Evolutionary conservation across 2,329 filamentous ascomycete genomes (phyloP), one percentile per base, ranked within the genome.

Genomic region (Aspergillus tubingensis): DNA sequence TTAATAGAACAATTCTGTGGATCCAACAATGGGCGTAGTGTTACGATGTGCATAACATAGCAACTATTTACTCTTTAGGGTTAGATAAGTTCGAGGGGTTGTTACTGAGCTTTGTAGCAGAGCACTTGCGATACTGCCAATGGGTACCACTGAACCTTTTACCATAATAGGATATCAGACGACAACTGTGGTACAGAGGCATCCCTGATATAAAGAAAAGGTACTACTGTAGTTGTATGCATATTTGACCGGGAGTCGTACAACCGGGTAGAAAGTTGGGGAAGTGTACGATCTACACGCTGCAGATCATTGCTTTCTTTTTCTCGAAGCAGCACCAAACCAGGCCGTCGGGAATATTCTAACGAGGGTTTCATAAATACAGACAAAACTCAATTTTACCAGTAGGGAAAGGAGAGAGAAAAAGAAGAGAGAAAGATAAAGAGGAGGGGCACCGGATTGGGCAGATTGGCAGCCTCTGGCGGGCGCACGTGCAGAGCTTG

Each of bases 401-500:
- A 44, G 19, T 5, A 23, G 17, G 11, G 19, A 43, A 43, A 8
- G 39, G 3, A 25, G 23, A 25, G 23, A 2, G 2, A 2, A 10
- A 15, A 17, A 27, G 2, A 7, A 23, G 23, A 38, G n/a, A 43
- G 19, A 27, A 10, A 15, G 5, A 19, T n/a, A n/a, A 13, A 25
- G 32, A n/a, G 21, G 43, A n/a, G 38, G 57, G 17, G 50, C n/a
- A 36, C 27, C 25, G 50, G 17, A 55, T 56, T 55, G 47, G 44
- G 48, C n/a, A 57, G 32, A 64, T 55, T 62, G 43, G 38, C 49
- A 60, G 58, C 44, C 23, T 47, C 25, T 54, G 57, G 59, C 57
- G 57, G 60, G 61, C 56, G 67, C 68, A 70, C 68, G 68, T 70
- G 68, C 65, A 48, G 58, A 59, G 59, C 60, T 62, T 62, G 38